Evolutionary conservation across 805 yeast genomes (phyloP), one percentile per base, ranked within the genome.

Genomic region (Saccharomycopsis javanensis): DNA sequence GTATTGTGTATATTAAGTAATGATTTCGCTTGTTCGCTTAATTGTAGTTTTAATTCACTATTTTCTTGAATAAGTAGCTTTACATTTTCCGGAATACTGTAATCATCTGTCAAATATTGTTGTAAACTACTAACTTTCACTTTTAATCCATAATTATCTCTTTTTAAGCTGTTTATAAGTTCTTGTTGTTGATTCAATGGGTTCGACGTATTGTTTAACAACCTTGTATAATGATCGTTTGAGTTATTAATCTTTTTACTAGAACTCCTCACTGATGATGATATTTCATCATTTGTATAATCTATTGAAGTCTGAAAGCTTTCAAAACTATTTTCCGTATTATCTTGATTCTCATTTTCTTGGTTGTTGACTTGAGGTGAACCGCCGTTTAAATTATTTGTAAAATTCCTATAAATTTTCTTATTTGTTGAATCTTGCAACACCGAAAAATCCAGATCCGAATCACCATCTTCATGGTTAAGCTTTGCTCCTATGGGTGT

Each of bases 131-230:
- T 74, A 38, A 75, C 67, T 58, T 75, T 74, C 35, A 76, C 68
- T 60, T 75, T 76, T 61, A 76, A 66, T 55, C 73, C 73, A 61
- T 72, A 74, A 59, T 76, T 76, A 38, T 76, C 80, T 10, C 72
- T 67, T 56, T 71, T 68, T 33, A 76, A 67, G 57, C 66, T 65
- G 16, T 68, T 61, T 10, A 66, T 59, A 46, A 66, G 59, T 48
- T 65, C 65, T 55, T 68, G 66, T 60, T 69, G 71, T 37, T 64
- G 69, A 50, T 61, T 66, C 15, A 69, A 64, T 3, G 72, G 70
- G 54, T 69, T 54, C 11, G 61, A 56, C 10, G 45, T 48, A 50
- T 56, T 35, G 4, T 38, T 50, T 18, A 56, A 48, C 18, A 56
- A 38, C 18, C 50, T 46, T n/a, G 31, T 23, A 30, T 55, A 55